Conservation (phyloP, 2,329 filamentous ascomycete genomes). For the Helicocarpus griseus region DNA sequence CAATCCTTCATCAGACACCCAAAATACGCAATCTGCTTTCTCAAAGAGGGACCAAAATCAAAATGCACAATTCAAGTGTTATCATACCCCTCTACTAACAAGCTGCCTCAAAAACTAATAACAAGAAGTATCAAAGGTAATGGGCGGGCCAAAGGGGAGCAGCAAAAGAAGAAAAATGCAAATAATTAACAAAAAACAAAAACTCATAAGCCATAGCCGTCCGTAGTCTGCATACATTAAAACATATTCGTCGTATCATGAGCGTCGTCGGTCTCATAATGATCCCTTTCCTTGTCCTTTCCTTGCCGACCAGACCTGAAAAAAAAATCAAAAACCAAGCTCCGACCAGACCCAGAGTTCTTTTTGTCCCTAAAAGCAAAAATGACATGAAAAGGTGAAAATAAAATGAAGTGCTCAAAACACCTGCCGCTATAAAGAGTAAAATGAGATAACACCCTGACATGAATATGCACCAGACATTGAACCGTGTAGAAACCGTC, state of each 20-base stretch:
- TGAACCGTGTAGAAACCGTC: background rate
- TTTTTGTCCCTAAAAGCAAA: background rate
- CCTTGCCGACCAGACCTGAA: background rate
- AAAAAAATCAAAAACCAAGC: slow-evolving; percentile 17
- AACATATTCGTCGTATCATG: slow-evolving; percentile 21
- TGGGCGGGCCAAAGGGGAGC: too few species aligned
- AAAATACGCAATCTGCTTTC: too few species aligned
- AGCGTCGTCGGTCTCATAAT: slow-evolving; percentile 23
- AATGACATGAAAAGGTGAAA: background rate
- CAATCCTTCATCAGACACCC: too few species aligned
- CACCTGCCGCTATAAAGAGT: slow-evolving; percentile 12
- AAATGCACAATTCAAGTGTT: too few species aligned
- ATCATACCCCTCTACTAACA: background rate
- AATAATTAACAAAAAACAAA: slow-evolving; percentile 15
- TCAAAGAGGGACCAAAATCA: too few species aligned
- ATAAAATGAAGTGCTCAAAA: background rate
- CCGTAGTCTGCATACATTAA: slow-evolving; percentile 32
- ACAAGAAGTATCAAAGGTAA: too few species aligned
- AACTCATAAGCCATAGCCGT: slow-evolving; percentile 20
- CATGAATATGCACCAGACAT: slow-evolving; percentile 2
- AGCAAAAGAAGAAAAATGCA: slow-evolving; percentile 8
- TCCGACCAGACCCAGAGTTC: background rate
- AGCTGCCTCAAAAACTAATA: background rate
- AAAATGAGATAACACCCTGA: slow-evolving; percentile 12
- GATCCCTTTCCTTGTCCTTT: background rate